phyloP scores from a whole-genome alignment of 495 filamentous ascomycete species.

The Sordaria brevicollis region DNA sequence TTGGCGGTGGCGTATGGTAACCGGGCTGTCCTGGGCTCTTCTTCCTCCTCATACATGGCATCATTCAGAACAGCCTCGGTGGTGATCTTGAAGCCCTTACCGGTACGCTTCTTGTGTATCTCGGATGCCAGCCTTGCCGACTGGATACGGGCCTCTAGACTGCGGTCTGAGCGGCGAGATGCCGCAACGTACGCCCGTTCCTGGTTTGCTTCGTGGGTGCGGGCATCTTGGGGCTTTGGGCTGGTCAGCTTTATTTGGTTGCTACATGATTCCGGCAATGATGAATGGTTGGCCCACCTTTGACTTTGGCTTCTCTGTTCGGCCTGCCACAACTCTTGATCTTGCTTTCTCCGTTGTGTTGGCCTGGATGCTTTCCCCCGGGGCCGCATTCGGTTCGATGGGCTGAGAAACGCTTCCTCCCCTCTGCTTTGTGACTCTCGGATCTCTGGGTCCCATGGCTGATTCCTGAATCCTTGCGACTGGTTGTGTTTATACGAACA shows the following conservation, averaged over 20 bases:
- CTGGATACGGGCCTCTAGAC: constrained; percentile 79
- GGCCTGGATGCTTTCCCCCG: not conserved
- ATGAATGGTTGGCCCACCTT: not conserved
- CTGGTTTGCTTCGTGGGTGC: constrained; percentile 83
- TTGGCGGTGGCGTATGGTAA: constrained; percentile 47
- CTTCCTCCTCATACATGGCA: constrained; percentile 97
- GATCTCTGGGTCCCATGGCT: not conserved
- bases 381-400: not conserved
- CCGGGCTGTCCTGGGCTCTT: constrained; percentile 49
- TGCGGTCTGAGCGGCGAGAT: constrained; percentile 81
- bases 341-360: not conserved
- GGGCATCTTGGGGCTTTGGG: constrained; percentile 3
- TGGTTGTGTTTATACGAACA: not conserved
- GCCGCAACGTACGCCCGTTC: constrained; percentile 94
- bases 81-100: constrained; percentile 71
- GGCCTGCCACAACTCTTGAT: not conserved
- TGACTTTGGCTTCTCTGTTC: not conserved
- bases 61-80: constrained; percentile 84
- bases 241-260: not conserved
- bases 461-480: not conserved
- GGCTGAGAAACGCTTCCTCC: not conserved
- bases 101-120: constrained; percentile 83
- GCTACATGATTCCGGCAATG: not conserved
- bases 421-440: not conserved
- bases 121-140: constrained; percentile 81